A percentile compares a stretch with the other conserved stretches of the same genome.
Conservation (phyloP, 352 stramenopile genomes). For the Phytophthora meadii region DNA sequence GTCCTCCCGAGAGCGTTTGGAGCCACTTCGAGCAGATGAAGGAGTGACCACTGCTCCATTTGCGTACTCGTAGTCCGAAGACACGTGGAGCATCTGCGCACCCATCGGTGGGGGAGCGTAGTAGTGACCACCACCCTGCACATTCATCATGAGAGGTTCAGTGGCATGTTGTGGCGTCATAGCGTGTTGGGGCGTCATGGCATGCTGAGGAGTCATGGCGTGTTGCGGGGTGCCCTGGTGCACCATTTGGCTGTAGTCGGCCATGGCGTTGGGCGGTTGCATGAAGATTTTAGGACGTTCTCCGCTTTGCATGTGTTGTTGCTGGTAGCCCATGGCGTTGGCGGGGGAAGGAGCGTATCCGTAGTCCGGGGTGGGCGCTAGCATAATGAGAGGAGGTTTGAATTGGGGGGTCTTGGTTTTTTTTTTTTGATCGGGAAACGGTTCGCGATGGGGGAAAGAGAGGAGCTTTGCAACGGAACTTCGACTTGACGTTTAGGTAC, state of each 20-base stretch:
- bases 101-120: constrained; percentile 52
- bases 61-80: constrained; percentile 61
- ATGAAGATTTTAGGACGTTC: constrained; percentile 68
- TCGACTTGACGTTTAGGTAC: constrained; percentile 4
- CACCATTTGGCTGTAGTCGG: constrained; percentile 54
- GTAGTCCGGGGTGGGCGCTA: constrained; percentile 51
- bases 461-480: constrained; percentile 1
- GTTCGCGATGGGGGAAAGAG: constrained; percentile 9
- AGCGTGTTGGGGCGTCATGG: constrained; percentile 53
- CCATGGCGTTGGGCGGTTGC: constrained; percentile 38
- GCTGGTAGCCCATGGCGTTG: constrained; percentile 40
- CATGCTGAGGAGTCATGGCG: constrained; percentile 53
- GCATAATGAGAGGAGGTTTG: constrained; percentile 32
- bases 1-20: constrained; percentile 79
- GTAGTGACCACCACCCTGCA: constrained; percentile 47
- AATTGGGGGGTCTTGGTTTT: neutral
- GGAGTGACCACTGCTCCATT: constrained; percentile 47
- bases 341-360: constrained; percentile 48
- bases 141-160: constrained; percentile 71
- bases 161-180: constrained; percentile 36
- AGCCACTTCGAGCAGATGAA: constrained; percentile 34
- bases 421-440: constrained; percentile 2
- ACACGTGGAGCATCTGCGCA: constrained; percentile 65
- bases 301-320: constrained; percentile 50
- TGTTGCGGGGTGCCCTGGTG: constrained; percentile 56